Base-by-base conservation (phyloP, 2,329 filamentous ascomycete genomes). In the Aspergillus felis region DNA sequence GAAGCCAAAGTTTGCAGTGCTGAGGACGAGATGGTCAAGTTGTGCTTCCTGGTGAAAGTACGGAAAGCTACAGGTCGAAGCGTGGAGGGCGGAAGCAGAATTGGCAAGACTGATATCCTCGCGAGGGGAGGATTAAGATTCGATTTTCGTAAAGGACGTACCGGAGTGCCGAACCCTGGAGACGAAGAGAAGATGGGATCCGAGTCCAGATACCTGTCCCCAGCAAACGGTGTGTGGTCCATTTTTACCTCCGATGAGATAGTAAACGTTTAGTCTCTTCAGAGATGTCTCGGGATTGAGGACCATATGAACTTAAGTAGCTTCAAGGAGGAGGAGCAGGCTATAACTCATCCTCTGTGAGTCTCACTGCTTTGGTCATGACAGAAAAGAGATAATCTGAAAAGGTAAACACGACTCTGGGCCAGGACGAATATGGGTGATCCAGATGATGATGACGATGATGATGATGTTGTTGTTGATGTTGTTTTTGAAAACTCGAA, bases 21-120 rank as follows among this genome's bases (percentile, higher is more conserved):
- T 0, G 92, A 86, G 0, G 93, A 94, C 7, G 90, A 92, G 54
- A 99, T 84, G 0, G 92, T 97, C 56, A 99, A 81, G 66, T 93
- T 95, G 76, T 99, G 91, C 71, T 97, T 99, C 75, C 97, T 97
- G 1, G 94, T 99, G 64, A 99, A 96, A 0, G 91, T 95, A 50
- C 94, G 87, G 70, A 99, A 97, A 8, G 94, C 95, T 22, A 97
- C 82, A 2, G 94, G 93, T 61, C 95, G 84, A 44, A 99, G 79
- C 0, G 90, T 95, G 9, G 91, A 86, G 0, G 92, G 90, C 3
- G 93, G 92, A 4, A 99, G 86, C 38, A 96, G 82, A 57, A 99
- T 94, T 3, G 94, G 92, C 1, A 99, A 81, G 50, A 97, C 89
- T 6, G 86, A 83, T 5, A 81, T 74, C 59, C 80, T 82, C 25